Evolutionary conservation across 1,284 basidiomycete species (phyloP).

Genomic region (Fistulinella cinereoalba): DNA sequence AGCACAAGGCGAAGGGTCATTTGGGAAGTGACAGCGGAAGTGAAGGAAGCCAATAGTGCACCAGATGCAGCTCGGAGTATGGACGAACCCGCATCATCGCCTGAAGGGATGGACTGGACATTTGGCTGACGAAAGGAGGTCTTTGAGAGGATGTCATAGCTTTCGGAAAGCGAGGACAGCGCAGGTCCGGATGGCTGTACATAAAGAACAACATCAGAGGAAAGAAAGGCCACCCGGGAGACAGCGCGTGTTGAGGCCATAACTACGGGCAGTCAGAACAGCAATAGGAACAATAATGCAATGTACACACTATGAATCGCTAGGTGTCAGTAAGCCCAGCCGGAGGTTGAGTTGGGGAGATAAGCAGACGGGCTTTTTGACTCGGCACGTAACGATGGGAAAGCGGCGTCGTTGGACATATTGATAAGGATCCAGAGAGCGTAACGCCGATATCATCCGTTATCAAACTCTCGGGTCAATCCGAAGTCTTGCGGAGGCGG

Average conservation of each 20-base stretch:
- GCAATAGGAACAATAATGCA: no score
- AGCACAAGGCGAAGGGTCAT: constrained; percentile 43
- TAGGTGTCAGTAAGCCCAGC: no score
- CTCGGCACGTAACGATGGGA: no score
- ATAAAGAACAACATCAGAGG: constrained; percentile 65
- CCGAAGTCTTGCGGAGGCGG: no score
- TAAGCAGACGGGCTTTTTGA: no score
- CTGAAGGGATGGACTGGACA: constrained; percentile 49
- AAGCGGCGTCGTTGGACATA: no score
- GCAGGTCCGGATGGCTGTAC: constrained; percentile 42
- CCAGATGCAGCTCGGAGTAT: constrained; percentile 42
- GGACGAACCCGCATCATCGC: constrained; percentile 57
- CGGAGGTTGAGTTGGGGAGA: no score
- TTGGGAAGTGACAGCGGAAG: constrained; percentile 35
- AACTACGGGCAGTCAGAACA: constrained; percentile 12
- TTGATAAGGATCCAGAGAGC: no score
- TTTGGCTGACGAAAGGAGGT: constrained; percentile 29
- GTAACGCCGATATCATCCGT: no score
- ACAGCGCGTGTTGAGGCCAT: constrained; percentile 44
- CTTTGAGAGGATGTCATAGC: constrained; percentile 33
- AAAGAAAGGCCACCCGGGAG: constrained; percentile 64
- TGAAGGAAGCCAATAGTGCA: constrained; percentile 51
- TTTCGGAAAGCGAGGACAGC: constrained; percentile 38
- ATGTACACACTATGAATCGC: no score
- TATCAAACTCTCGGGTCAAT: no score